Evolutionary conservation across 805 yeast genomes (phyloP).

Genomic region (Wickerhamiella dianesei): DNA sequence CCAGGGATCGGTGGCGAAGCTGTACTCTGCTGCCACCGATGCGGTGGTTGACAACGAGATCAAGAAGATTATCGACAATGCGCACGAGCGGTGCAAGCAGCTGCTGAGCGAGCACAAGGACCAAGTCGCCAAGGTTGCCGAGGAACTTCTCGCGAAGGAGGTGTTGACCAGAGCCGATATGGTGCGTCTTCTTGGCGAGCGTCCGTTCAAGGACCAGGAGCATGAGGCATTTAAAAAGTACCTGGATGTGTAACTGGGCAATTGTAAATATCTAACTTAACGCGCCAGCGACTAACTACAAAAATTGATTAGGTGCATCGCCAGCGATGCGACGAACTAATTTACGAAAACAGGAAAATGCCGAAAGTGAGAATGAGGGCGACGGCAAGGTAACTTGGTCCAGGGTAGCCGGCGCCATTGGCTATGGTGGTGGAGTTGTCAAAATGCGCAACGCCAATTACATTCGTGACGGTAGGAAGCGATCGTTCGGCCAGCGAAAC

Average conservation of each 20-base stretch:
- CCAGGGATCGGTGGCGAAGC: conserved; percentile 41
- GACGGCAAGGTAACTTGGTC: too few relatives aligned
- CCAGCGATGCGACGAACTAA: too few relatives aligned
- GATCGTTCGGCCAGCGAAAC: not conserved
- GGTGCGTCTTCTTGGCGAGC: conserved; percentile 59
- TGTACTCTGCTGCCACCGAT: conserved; percentile 64
- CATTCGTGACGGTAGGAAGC: too few relatives aligned
- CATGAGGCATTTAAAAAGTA: conserved; percentile 87
- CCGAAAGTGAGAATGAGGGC: too few relatives aligned
- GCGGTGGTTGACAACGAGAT: conserved; percentile 55
- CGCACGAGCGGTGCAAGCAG: conserved; percentile 45
- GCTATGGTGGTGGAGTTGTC: too few relatives aligned
- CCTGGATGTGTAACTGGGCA: conserved; percentile 31
- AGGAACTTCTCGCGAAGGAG: conserved; percentile 56
- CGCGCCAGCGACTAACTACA: too few relatives aligned
- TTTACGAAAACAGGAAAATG: too few relatives aligned
- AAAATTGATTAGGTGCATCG: too few relatives aligned
- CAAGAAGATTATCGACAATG: conserved; percentile 49
- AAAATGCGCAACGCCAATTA: too few relatives aligned
- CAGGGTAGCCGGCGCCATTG: too few relatives aligned
- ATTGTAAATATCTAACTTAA: too few relatives aligned
- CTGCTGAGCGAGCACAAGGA: conserved; percentile 45
- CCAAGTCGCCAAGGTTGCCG: conserved; percentile 58
- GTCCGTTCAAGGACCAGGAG: conserved; percentile 57
- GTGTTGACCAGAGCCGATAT: conserved; percentile 73